These are phyloP conservation scores for Barbarea vulgaris DNA, from an alignment of 345 rosid species.

Conservation along the genomic window DNA sequence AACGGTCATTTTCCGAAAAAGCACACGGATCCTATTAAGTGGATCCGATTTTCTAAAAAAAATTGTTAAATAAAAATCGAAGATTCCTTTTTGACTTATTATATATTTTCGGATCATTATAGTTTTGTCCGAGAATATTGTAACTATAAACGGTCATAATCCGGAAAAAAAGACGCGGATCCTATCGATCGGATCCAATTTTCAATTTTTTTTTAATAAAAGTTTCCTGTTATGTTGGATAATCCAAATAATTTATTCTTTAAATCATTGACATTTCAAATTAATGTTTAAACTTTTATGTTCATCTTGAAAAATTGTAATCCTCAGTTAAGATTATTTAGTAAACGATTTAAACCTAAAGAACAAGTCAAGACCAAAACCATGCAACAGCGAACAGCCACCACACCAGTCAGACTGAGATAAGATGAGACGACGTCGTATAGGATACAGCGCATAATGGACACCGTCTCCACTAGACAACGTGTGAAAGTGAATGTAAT, in stretches of 20 bases:
- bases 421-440: background rate
- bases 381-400: background rate
- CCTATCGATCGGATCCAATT: too few species aligned
- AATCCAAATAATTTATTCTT: background rate
- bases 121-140: too few species aligned
- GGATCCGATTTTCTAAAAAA: background rate
- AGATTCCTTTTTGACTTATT: too few species aligned
- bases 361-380: background rate
- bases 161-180: background rate
- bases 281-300: background rate
- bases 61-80: too few species aligned
- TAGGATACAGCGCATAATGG: slow-evolving; percentile 4
- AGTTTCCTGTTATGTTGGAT: background rate
- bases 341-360: background rate
- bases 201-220: too few species aligned
- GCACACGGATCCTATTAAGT: background rate
- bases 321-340: background rate
- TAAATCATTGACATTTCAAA: background rate
- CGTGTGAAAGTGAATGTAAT: slow-evolving; percentile 34
- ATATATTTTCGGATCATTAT: too few species aligned
- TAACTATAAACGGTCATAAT: background rate
- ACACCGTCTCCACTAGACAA: background rate
- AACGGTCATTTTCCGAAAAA: background rate
- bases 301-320: background rate
- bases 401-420: background rate